Evolutionary conservation across 805 yeast species (phyloP).

Genomic region (Spathaspora arborariae): DNA sequence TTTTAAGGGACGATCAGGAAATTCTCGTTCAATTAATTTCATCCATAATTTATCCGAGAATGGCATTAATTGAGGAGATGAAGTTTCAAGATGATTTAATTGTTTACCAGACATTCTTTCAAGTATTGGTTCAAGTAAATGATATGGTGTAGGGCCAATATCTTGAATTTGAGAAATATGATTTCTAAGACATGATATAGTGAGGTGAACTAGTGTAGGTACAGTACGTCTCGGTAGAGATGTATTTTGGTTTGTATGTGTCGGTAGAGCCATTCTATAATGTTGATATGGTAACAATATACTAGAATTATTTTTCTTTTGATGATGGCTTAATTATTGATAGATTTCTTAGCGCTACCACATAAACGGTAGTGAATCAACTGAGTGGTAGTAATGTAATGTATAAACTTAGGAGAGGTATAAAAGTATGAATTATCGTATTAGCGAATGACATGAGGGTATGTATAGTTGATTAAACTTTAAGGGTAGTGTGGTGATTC

Average conservation of each 20-base stretch:
- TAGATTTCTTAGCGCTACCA: too few species aligned
- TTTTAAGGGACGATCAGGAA: constrained; percentile 39
- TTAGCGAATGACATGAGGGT: too few species aligned
- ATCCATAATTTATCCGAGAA: constrained; percentile 46
- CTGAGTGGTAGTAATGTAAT: too few species aligned
- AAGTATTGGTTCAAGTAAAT: constrained; percentile 45
- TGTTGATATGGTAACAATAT: too few species aligned
- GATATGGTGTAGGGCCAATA: constrained; percentile 36
- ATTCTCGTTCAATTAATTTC: constrained; percentile 42
- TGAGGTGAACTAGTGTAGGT: constrained; percentile 10
- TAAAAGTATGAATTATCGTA: too few species aligned
- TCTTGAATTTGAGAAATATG: constrained; percentile 18
- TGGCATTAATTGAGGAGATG: constrained; percentile 40
- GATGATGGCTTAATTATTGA: not conserved
- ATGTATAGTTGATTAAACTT: too few species aligned
- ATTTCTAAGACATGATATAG: constrained; percentile 16
- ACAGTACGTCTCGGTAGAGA: not conserved
- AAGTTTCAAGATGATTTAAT: constrained; percentile 35
- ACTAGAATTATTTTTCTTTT: not conserved
- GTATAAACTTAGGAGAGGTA: too few species aligned
- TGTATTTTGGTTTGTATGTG: not conserved
- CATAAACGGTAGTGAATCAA: too few species aligned
- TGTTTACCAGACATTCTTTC: constrained; percentile 43
- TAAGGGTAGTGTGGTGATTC: too few species aligned
- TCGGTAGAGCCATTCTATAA: not conserved